These are phyloP conservation scores for Thelonectria olida DNA, from an alignment of 2,329 filamentous ascomycete genomes.

Conservation along the genomic window DNA sequence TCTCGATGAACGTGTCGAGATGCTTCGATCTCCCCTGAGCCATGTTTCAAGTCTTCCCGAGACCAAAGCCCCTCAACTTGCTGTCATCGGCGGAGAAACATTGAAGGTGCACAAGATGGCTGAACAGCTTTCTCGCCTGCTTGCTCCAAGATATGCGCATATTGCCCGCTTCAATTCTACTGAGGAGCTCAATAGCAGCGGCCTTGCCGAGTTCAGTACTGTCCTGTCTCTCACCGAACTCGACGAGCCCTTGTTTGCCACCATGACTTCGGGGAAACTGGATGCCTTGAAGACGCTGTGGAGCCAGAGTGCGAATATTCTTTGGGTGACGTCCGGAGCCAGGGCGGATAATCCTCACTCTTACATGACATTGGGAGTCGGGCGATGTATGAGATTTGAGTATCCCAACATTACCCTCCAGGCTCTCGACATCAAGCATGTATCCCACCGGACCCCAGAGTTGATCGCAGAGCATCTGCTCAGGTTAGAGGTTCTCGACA, in stretches of 20 bases:
- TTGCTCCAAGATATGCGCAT: background rate
- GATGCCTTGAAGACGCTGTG: background rate
- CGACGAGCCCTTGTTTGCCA: background rate
- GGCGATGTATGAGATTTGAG: background rate
- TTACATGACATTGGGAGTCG: background rate
- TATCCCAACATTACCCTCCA: slow-evolving; percentile 1
- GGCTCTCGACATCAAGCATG: background rate
- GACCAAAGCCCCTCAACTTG: background rate
- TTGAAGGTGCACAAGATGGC: background rate
- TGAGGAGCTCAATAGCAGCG: background rate
- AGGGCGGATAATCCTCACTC: background rate
- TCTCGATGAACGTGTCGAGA: background rate
- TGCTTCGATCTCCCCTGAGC: background rate
- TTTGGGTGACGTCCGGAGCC: slow-evolving; percentile 10
- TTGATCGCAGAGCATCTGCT: background rate
- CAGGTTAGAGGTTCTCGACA: background rate
- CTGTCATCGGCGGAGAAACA: background rate
- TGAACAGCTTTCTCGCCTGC: background rate
- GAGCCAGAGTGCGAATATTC: background rate
- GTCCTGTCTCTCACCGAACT: background rate
- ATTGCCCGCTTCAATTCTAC: background rate
- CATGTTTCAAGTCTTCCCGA: background rate
- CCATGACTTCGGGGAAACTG: background rate
- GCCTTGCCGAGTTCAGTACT: background rate
- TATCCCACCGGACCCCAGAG: background rate